Conservation (phyloP, 2,329 filamentous ascomycete species). For the Chaetomiaceae sp. region DNA sequence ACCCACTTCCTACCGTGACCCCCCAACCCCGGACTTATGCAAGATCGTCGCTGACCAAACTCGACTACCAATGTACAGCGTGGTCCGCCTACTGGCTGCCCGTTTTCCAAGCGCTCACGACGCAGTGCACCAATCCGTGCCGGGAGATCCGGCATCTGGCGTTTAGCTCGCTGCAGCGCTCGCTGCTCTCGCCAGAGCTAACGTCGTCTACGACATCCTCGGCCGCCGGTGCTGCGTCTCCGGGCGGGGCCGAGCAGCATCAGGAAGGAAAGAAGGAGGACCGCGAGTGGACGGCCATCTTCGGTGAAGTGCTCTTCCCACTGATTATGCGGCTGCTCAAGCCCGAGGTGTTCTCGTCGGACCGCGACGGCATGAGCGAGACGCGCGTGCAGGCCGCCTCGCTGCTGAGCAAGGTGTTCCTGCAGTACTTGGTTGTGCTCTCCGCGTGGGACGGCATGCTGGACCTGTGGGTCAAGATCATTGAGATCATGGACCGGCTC, state of each 20-base stretch:
- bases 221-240: constrained; percentile 31
- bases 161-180: constrained; percentile 77
- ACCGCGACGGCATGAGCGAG: constrained; percentile 90
- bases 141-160: constrained; percentile 87
- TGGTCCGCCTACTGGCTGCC: constrained; percentile 98
- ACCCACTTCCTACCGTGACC: too few relatives aligned
- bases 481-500: constrained; percentile 90
- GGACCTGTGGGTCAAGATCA: constrained; percentile 84
- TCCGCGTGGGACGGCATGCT: constrained; percentile 84
- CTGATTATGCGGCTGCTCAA: constrained; percentile 82
- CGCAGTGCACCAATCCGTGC: constrained; percentile 90
- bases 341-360: constrained; percentile 87
- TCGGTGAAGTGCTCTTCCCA: constrained; percentile 88
- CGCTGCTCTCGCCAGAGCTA: constrained; percentile 76
- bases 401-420: constrained; percentile 87
- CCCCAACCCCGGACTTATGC: too few relatives aligned
- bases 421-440: constrained; percentile 84
- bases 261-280: constrained; percentile 47
- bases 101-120: constrained; percentile 81
- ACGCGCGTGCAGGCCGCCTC: constrained; percentile 88
- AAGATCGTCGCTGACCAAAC: neutral
- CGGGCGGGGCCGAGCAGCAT: too few relatives aligned
- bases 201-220: constrained; percentile 51
- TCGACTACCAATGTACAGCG: constrained; percentile 42
- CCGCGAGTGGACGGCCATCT: constrained; percentile 91